These are phyloP conservation scores for Suillus ampliporus DNA, from an alignment of 768 basidiomycete species.

Conservation along the genomic window DNA sequence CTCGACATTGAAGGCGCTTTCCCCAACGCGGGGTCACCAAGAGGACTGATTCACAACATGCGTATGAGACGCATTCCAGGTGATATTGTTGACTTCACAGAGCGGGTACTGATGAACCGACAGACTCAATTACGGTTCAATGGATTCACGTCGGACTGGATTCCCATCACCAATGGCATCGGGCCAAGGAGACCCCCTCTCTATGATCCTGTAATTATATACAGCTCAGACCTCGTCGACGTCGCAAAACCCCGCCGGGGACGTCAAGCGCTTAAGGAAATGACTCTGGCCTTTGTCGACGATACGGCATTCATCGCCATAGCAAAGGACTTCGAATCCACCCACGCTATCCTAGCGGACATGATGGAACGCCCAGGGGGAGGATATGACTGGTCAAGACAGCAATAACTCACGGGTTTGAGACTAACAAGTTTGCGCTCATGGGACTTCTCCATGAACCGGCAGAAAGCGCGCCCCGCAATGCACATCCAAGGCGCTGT, in stretches of 20 bases:
- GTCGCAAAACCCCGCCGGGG: not conserved
- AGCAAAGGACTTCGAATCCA: slow-evolving; percentile 23
- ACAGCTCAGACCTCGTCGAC: slow-evolving; percentile 31
- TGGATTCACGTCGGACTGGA: slow-evolving; percentile 14
- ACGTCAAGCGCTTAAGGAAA: slow-evolving; percentile 10
- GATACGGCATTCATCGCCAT: slow-evolving; percentile 28
- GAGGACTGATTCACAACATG: slow-evolving; percentile 39
- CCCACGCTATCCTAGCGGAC: slow-evolving; percentile 20
- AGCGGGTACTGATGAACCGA: slow-evolving; percentile 12
- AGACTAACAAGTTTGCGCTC: slow-evolving; percentile 19
- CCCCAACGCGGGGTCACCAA: slow-evolving; percentile 41
- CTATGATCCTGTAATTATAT: slow-evolving; percentile 32
- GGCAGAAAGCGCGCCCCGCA: not conserved
- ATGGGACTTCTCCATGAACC: slow-evolving; percentile 4
- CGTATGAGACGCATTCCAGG: slow-evolving; percentile 25
- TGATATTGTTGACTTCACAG: slow-evolving; percentile 12
- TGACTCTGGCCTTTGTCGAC: slow-evolving; percentile 33
- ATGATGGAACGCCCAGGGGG: slow-evolving; percentile 30
- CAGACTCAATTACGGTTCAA: slow-evolving; percentile 21
- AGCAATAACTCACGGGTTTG: slow-evolving; percentile 25
- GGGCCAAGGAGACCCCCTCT: slow-evolving; percentile 37
- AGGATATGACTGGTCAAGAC: slow-evolving; percentile 14
- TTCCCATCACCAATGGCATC: slow-evolving; percentile 19
- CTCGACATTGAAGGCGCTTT: slow-evolving; percentile 36
- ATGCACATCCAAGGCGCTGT: not conserved